Evolutionary conservation across 2,329 filamentous ascomycete genomes (phyloP), one percentile per base, ranked within the genome.

Genomic region (Fusarium sp.): DNA sequence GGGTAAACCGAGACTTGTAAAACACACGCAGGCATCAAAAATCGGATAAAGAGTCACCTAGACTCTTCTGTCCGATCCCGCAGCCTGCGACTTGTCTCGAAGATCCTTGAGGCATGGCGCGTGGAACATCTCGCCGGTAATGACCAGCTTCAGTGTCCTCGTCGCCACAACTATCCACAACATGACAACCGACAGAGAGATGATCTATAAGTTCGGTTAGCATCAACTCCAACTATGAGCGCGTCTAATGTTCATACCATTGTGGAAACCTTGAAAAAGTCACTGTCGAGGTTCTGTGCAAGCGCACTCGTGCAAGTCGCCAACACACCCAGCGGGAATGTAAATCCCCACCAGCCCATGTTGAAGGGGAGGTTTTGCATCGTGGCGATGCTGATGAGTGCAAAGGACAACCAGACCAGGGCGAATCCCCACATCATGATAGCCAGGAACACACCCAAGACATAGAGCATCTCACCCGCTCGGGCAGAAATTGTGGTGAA

Each of bases 391-490:
- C 82, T 84, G 69, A 85, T 80, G 59, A 86, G 78, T 5, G 85
- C 85, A 62, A 86, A 86, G 10, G 79, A 82, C 6, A 86, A 74
- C 83, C 85, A 86, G 4, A 85, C 76, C 7, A 87, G 78, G 4
- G 82, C 85, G 59, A 86, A 86, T 0, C 83, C 85, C 83, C 84
- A 86, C 80, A 87, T 84, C 33, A 85, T 69, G 13, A 86, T 77
- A 6, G 82, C 85, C 11, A 83, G 61, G 59, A 86, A 82, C 22
- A 90, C 83, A 0, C 92, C 91, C 1, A 91, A 68, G 1, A 91
- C 83, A 72, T 92, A 92, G 7, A 92, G 83, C 4, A 92, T 84
- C 29, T 83, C 80, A 1, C 81, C 80, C 24, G 74, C 81, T 2
- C 80, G 48, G 79, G 74, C 11, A 77, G 81, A 83, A 3, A 86